Conservation (phyloP, 139 green algal species). For the Parachlorella kessleri region DNA sequence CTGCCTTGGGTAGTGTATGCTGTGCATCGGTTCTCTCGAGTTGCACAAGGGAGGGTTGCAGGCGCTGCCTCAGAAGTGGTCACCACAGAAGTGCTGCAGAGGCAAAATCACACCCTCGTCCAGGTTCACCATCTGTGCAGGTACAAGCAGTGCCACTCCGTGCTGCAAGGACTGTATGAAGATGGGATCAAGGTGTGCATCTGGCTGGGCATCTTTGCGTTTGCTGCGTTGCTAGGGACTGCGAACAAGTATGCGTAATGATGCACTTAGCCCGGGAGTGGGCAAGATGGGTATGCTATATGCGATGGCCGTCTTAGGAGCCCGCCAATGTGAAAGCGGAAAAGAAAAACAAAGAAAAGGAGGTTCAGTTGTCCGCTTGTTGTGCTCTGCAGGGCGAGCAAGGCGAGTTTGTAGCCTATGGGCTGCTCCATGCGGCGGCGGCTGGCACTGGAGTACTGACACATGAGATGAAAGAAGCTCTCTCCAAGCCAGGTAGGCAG, state of each 20-base stretch:
- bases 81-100: no score
- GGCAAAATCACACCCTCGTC: no score
- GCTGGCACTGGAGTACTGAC: conserved; percentile 22
- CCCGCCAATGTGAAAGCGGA: not conserved
- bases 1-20: no score
- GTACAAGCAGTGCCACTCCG: conserved; percentile 68
- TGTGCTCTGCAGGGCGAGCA: not conserved
- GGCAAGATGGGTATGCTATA: no score
- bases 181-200: conserved; percentile 40
- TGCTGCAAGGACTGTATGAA: conserved; percentile 65
- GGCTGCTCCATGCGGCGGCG: conserved; percentile 59
- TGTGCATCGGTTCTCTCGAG: no score
- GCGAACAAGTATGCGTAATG: not conserved
- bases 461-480: conserved; percentile 34
- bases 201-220: no score
- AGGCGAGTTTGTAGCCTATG: conserved; percentile 73
- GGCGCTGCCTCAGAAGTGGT: no score
- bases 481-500: not conserved
- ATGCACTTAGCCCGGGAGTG: no score
- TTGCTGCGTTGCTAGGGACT: not conserved
- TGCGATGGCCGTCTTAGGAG: no score
- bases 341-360: not conserved
- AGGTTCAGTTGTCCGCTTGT: no score
- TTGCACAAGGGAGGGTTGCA: no score
- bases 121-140: no score